phyloP scores from a whole-genome alignment of 495 filamentous ascomycete species.

The Penicillium maclennaniae region DNA sequence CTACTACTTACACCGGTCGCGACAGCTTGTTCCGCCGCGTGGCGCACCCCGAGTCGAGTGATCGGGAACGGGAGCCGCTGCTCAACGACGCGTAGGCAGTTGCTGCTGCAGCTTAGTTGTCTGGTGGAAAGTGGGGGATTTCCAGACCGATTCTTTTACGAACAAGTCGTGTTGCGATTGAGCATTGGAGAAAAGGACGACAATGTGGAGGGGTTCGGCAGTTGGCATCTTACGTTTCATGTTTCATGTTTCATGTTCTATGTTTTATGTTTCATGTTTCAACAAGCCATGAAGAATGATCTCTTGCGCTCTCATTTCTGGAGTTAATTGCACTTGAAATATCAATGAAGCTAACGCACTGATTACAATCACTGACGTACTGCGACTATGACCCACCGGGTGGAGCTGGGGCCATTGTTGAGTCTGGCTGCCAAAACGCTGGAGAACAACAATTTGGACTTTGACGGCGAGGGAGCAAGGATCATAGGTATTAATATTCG shows the following conservation, averaged over 20 bases:
- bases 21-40: constrained; percentile 40
- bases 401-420: background rate
- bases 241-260: too few species aligned
- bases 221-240: background rate
- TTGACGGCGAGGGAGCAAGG: background rate
- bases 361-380: background rate
- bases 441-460: background rate
- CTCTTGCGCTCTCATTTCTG: background rate
- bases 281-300: background rate
- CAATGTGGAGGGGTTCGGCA: background rate
- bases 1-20: constrained; percentile 59
- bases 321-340: background rate
- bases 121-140: constrained; percentile 1
- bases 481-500: background rate
- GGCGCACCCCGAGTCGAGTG: constrained; percentile 31
- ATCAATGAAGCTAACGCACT: constrained; percentile 2
- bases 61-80: constrained; percentile 42
- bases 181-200: background rate
- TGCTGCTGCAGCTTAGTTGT: too few species aligned
- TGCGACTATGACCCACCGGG: background rate
- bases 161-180: background rate
- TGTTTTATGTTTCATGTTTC: too few species aligned
- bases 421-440: background rate
- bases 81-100: constrained; percentile 25
- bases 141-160: background rate